Conservation (phyloP, 208 protist genomes). For the Leishmania turanica region DNA sequence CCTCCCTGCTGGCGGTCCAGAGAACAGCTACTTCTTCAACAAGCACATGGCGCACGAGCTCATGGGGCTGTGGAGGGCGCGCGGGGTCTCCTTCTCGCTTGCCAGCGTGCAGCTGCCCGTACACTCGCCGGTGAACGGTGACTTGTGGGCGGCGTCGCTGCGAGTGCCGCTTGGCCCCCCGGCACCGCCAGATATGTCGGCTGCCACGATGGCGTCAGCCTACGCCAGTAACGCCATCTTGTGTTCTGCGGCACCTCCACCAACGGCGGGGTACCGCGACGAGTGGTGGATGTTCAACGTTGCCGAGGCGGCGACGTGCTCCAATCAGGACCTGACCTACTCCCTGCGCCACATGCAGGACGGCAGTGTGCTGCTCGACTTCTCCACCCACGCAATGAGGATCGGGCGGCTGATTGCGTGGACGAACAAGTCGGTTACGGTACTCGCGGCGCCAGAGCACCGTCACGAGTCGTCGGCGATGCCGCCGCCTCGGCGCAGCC, state of each 20-base stretch:
- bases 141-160: slow-evolving; percentile 36
- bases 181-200: background rate
- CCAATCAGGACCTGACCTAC: slow-evolving; percentile 70
- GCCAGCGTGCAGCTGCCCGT: slow-evolving; percentile 47
- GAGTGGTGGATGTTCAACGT: slow-evolving; percentile 44
- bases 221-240: slow-evolving; percentile 4
- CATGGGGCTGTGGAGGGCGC: slow-evolving; percentile 51
- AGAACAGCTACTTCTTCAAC: slow-evolving; percentile 78
- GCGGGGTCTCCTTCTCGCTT: slow-evolving; percentile 48
- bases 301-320: slow-evolving; percentile 57
- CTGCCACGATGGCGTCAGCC: background rate
- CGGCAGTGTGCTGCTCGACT: slow-evolving; percentile 72
- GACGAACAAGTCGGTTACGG: slow-evolving; percentile 51
- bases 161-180: background rate
- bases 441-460: slow-evolving; percentile 57
- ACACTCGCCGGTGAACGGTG: slow-evolving; percentile 77
- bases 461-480: slow-evolving; percentile 42
- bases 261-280: slow-evolving; percentile 8
- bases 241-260: background rate
- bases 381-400: slow-evolving; percentile 47
- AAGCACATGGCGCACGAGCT: slow-evolving; percentile 53
- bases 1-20: slow-evolving; percentile 50
- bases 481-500: slow-evolving; percentile 56
- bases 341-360: slow-evolving; percentile 62
- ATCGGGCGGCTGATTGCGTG: slow-evolving; percentile 67